phyloP scores from a whole-genome alignment of 140 eudicot genomes.

The Flaveria floridana region DNA sequence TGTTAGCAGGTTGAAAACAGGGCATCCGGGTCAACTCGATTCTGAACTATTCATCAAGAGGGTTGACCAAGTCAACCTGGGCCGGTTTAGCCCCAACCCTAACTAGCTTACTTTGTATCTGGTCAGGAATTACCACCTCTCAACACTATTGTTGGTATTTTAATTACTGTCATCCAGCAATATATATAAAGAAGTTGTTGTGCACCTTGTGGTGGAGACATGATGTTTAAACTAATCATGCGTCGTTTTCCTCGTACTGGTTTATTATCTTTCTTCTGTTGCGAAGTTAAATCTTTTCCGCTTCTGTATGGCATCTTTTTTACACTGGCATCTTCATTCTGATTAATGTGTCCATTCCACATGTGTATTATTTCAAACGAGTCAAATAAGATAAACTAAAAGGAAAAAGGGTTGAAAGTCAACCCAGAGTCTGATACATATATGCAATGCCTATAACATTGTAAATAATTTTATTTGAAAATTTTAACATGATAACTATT shows the following conservation, averaged over 20 bases:
- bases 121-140: not conserved
- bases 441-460: not conserved
- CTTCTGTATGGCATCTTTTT: slow-evolving; percentile 11
- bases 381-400: not conserved
- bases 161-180: not conserved
- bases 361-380: not conserved
- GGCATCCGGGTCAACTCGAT: not conserved
- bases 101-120: not conserved
- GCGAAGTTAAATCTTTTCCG: slow-evolving; percentile 24
- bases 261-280: slow-evolving; percentile 15
- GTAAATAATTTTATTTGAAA: not conserved
- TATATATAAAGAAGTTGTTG: not conserved
- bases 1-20: not conserved
- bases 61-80: not conserved
- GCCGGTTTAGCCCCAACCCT: not conserved
- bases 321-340: slow-evolving; percentile 21
- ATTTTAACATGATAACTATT: not conserved
- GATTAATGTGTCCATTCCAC: not conserved
- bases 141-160: not conserved
- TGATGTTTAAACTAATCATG: slow-evolving; percentile 27
- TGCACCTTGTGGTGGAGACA: slow-evolving; percentile 40
- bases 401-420: no score
- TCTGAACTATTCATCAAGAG: not conserved
- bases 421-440: no score
- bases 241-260: slow-evolving; percentile 34